Evolutionary conservation across 2,329 filamentous ascomycete genomes (phyloP).

Genomic region (Penicillium sp.): DNA sequence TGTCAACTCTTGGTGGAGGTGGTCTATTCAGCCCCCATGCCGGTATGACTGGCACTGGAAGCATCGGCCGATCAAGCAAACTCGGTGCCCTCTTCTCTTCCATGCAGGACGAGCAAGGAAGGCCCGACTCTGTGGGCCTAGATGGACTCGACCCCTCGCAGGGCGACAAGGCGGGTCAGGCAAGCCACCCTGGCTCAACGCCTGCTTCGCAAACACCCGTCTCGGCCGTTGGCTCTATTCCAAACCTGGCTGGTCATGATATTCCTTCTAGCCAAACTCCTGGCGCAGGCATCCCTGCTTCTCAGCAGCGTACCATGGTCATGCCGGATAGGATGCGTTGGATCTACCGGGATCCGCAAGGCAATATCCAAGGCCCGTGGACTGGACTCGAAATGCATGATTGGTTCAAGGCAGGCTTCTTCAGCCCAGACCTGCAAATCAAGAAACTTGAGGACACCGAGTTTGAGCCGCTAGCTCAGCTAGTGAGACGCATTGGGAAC

Average conservation of each 20-base stretch:
- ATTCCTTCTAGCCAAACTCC: conserved; percentile 33
- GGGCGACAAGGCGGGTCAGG: conserved; percentile 30
- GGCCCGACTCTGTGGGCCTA: conserved; percentile 60
- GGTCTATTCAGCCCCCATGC: conserved; percentile 63
- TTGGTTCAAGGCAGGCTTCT: conserved; percentile 99
- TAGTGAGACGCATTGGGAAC: conserved; percentile 94
- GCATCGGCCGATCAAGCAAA: conserved; percentile 74
- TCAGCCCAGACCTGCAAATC: conserved; percentile 88
- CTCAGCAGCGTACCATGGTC: conserved; percentile 84
- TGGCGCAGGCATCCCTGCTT: conserved; percentile 61
- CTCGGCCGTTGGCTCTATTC: conserved; percentile 35
- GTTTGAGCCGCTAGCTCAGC: conserved; percentile 90
- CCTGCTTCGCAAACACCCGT: conserved; percentile 37
- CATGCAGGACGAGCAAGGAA: conserved; percentile 62
- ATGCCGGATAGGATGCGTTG: conserved; percentile 99
- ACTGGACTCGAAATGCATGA: conserved; percentile 99
- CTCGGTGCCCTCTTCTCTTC: conserved; percentile 82
- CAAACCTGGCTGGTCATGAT: conserved; percentile 32
- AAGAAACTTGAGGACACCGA: conserved; percentile 92
- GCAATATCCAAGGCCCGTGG: conserved; percentile 88
- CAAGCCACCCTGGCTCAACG: conserved; percentile 29
- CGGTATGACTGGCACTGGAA: conserved; percentile 57
- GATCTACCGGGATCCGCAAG: conserved; percentile 95
- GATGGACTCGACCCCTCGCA: conserved; percentile 46
- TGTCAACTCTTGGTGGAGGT: conserved; percentile 40